phyloP scores from a whole-genome alignment of 2,329 filamentous ascomycete species.

The Neurospora crassa region DNA sequence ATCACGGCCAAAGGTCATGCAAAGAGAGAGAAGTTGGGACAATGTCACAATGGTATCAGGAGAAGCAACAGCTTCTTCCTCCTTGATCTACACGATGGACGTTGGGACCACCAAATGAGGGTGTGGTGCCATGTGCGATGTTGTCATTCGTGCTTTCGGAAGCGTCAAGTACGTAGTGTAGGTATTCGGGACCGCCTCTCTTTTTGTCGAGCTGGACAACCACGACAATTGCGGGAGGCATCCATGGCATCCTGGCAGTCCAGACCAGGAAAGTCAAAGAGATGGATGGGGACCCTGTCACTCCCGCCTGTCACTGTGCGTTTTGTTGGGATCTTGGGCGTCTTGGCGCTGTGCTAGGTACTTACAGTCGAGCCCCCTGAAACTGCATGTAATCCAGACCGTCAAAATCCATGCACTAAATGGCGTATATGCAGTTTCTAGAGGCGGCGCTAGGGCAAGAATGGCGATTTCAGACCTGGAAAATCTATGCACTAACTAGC shows the following conservation, averaged over 20 bases:
- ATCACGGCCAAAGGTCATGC: not conserved
- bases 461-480: too few relatives aligned
- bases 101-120: not conserved
- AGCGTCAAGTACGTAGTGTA: too few relatives aligned
- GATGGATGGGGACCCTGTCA: not conserved
- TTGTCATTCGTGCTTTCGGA: slow-evolving; percentile 11
- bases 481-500: too few relatives aligned
- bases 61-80: too few relatives aligned
- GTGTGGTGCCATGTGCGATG: slow-evolving; percentile 14
- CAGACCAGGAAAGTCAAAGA: not conserved
- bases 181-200: not conserved
- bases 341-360: not conserved
- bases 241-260: not conserved
- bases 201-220: not conserved
- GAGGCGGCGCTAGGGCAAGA: too few relatives aligned
- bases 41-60: not conserved
- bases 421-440: too few relatives aligned
- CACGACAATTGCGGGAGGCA: not conserved
- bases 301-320: not conserved
- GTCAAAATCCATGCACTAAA: too few relatives aligned
- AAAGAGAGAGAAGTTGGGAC: not conserved
- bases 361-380: too few relatives aligned
- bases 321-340: not conserved
- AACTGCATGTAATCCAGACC: too few relatives aligned
- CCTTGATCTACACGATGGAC: not conserved